These are phyloP conservation scores for Alectoria sarmentosa DNA, from an alignment of 495 filamentous ascomycete species.

Conservation along the genomic window DNA sequence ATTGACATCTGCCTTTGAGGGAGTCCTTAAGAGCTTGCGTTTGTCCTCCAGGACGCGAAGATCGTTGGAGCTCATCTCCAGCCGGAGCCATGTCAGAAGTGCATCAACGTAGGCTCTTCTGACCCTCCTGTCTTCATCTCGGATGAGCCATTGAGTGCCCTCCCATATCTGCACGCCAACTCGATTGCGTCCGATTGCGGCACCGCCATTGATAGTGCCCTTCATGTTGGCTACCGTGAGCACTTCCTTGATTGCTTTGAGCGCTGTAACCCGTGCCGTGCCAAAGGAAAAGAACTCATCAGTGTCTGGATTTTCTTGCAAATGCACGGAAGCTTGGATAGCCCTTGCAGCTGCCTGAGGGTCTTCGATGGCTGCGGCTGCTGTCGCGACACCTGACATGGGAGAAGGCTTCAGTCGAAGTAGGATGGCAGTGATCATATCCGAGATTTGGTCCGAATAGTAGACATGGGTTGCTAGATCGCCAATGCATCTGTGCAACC, in stretches of 20 bases:
- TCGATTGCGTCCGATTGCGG: constrained; percentile 58
- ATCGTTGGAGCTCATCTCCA: constrained; percentile 67
- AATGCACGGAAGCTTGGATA: constrained; percentile 36
- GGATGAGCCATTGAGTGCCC: constrained; percentile 80
- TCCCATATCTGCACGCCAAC: constrained; percentile 82
- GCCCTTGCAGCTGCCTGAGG: constrained; percentile 30
- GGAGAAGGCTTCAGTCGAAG: constrained; percentile 61
- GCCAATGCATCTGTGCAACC: constrained; percentile 70
- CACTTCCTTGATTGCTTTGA: constrained; percentile 75
- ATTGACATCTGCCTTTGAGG: constrained; percentile 29
- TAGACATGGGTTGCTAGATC: constrained; percentile 89
- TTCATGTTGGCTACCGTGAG: constrained; percentile 68
- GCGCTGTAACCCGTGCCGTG: constrained; percentile 64
- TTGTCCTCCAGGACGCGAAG: constrained; percentile 49
- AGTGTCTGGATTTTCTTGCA: constrained; percentile 38
- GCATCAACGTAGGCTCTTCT: constrained; percentile 78
- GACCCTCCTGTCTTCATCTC: constrained; percentile 67
- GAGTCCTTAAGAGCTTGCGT: constrained; percentile 25
- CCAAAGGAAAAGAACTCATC: constrained; percentile 68
- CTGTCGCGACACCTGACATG: constrained; percentile 34
- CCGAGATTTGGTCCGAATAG: constrained; percentile 86
- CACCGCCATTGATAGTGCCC: constrained; percentile 49
- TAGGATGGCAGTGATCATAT: constrained; percentile 80
- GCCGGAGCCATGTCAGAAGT: constrained; percentile 69
- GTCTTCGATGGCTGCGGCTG: constrained; percentile 39